Evolutionary conservation across 768 basidiomycete genomes (phyloP), one percentile per base, ranked within the genome.

Genomic region (Mycena chlorophos): DNA sequence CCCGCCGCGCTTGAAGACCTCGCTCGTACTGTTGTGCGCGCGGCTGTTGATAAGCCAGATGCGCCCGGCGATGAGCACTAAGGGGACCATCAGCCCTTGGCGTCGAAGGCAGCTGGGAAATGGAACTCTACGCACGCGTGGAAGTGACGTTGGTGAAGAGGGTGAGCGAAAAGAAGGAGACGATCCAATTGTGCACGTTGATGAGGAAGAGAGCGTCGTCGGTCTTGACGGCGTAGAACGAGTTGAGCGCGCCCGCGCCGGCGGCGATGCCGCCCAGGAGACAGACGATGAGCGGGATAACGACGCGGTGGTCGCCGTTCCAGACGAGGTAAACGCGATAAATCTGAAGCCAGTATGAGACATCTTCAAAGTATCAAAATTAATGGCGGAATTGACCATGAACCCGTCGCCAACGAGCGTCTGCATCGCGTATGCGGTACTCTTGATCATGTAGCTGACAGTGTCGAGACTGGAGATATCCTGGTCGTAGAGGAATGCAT

Each of bases 331-430:
- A 30, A 23, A 52, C 3, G 29, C 49, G 50, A 38, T 52, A 42
- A 19, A 34, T 38, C n/a, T n/a, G n/a, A n/a, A n/a, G n/a, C n/a
- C n/a, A n/a, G n/a, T n/a, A n/a, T n/a, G n/a, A n/a, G n/a, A n/a
- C n/a, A n/a, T n/a, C n/a, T n/a, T n/a, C n/a, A n/a, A n/a, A n/a
- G n/a, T n/a, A n/a, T n/a, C n/a, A n/a, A n/a, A n/a, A n/a, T n/a
- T n/a, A n/a, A n/a, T n/a, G n/a, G n/a, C n/a, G n/a, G n/a, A n/a
- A n/a, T n/a, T n/a, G n/a, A n/a, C n/a, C 50, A 64, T 50, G 42
- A 64, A 51, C 29, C 47, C 53, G 31, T 64, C 63, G n/a, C 55
- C 61, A 0, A 64, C 34, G 10, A 63, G 30, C 17, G 58, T 63
- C 43, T 63, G 51, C 17, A 51, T 2, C 10, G 25, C 27, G 46